Percentiles rank a stretch among this genome's conserved stretches.
Conservation (phyloP, 768 basidiomycete genomes). For the Cantharellus anzutake region DNA sequence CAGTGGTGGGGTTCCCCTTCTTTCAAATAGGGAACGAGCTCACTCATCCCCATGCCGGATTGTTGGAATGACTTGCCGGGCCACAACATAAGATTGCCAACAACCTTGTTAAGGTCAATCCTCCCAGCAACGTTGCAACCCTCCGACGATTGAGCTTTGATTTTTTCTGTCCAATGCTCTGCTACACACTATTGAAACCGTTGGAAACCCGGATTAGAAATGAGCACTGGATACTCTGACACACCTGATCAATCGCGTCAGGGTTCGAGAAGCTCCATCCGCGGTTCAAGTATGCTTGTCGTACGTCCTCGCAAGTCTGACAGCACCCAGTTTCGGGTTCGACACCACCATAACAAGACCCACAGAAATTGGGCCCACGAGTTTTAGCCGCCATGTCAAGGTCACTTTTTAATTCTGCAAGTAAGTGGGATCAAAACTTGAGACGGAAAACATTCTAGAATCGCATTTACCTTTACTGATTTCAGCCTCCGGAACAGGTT, state of each 20-base stretch:
- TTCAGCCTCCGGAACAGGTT: slow-evolving; percentile 21
- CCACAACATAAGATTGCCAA: slow-evolving; percentile 88
- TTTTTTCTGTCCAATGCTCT: slow-evolving; percentile 90
- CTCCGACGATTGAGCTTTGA: slow-evolving; percentile 80
- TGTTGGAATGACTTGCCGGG: slow-evolving; percentile 92
- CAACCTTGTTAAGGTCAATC: slow-evolving; percentile 90
- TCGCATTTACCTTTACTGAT: slow-evolving; percentile 3
- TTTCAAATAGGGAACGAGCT: slow-evolving; percentile 85
- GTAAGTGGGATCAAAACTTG: not conserved
- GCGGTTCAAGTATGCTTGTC: slow-evolving; percentile 70
- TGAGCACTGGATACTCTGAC: slow-evolving; percentile 11
- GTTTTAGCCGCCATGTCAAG: slow-evolving; percentile 54
- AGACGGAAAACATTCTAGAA: not conserved
- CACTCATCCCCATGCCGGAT: slow-evolving; percentile 57
- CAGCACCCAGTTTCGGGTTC: slow-evolving; percentile 69
- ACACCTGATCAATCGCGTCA: slow-evolving; percentile 78
- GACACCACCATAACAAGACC: slow-evolving; percentile 85
- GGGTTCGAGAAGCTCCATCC: slow-evolving; percentile 95
- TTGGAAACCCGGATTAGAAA: not conserved
- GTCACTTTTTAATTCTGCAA: slow-evolving; percentile 62
- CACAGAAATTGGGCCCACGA: slow-evolving; percentile 55
- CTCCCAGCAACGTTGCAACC: slow-evolving; percentile 88
- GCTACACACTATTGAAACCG: slow-evolving; percentile 45
- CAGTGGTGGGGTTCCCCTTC: slow-evolving; percentile 86
- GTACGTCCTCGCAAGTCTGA: slow-evolving; percentile 89